phyloP scores from a whole-genome alignment of 345 rosid species.

The Hypericum perforatum region DNA sequence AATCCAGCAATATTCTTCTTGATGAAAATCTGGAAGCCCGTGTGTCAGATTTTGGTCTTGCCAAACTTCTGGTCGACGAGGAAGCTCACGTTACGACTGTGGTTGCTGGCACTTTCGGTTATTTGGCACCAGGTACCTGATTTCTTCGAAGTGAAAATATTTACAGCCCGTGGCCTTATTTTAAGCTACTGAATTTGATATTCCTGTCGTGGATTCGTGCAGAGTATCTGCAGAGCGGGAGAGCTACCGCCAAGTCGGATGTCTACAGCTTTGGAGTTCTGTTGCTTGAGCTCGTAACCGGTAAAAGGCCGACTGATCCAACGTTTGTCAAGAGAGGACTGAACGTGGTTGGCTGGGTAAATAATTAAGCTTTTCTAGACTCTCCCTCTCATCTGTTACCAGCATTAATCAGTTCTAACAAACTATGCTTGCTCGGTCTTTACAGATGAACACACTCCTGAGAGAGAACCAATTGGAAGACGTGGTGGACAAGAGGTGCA shows the following conservation, averaged over 20 bases:
- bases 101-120: conserved; percentile 36
- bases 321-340: conserved; percentile 67
- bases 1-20: conserved; percentile 88
- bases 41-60: conserved; percentile 93
- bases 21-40: conserved; percentile 81
- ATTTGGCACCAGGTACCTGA: conserved; percentile 83
- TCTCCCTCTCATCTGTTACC: no score
- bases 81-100: conserved; percentile 78
- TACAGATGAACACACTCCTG: conserved; percentile 73
- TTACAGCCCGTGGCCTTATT: no score
- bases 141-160: no score
- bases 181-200: no score
- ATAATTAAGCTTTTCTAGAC: no score
- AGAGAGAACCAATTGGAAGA: conserved; percentile 65
- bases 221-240: conserved; percentile 92
- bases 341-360: conserved; percentile 96
- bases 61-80: conserved; percentile 86
- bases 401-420: no score
- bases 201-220: background rate
- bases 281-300: conserved; percentile 76
- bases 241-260: conserved; percentile 89
- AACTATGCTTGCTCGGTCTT: no score
- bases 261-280: conserved; percentile 98
- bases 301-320: conserved; percentile 86
- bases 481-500: conserved; percentile 61